Evolutionary conservation across 768 basidiomycete species (phyloP), one percentile per base, ranked within the genome.

Genomic region (Daedaleopsis sinensis): DNA sequence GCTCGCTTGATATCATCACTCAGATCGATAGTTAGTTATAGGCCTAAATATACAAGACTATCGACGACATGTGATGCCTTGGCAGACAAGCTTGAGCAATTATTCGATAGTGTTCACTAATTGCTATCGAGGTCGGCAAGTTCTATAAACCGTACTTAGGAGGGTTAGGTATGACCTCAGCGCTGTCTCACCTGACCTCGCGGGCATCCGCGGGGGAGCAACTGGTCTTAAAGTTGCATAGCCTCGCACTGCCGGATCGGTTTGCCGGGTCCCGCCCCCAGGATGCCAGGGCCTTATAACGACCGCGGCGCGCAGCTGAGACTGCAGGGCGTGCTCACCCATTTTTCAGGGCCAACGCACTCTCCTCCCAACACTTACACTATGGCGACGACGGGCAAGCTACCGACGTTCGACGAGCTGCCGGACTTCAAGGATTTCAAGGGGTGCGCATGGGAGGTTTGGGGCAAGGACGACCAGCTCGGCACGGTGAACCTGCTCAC

Each of bases 401-500:
- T 78, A 12, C 79, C 80, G 2, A 71, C 71, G 9, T 80, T 87
- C 72, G 79, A 86, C 77, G 76, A 82, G 75, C 68, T 81, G 67
- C 73, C 79, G 70, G 54, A 61, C 36, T 80, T 79, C 62, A 71
- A 78, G 54, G 69, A 78, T 37, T 74, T 79, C 64, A 68, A 65
- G 9, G 88, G 88, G 11, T 89, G 88, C 57, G 88, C 88, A 2
- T 90, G 88, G 88, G 78, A 77, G 4, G 77, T 89, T 11, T 89
- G 87, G 87, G 87, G 87, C 24, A 72, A 78, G 39, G 81, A 84
- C 19, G 88, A 90, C 62, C 77, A 89, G 66, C 76, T 89, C 19
- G 88, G 88, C 1, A 89, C 87, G 6, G 76, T 89, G 42, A 89
- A 89, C 67, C 63, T 89, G 52, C 71, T 90, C 39, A 88, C 88